phyloP scores from a whole-genome alignment of 2,329 filamentous ascomycete species.

The Monosporascus ibericus region DNA sequence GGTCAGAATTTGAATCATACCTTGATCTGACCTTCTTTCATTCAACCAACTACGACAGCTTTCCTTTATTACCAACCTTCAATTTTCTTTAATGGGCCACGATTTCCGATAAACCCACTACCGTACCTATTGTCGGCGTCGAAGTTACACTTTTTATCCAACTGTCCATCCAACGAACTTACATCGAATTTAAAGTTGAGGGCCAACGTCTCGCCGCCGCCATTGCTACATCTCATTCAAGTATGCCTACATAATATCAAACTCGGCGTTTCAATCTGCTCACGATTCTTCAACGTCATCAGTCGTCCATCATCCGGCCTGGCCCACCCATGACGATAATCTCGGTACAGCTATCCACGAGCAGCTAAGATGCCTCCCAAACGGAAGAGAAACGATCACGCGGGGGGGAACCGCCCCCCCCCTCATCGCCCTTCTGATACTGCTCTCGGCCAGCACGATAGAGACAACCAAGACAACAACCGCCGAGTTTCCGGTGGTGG shows the following conservation, averaged over 20 bases:
- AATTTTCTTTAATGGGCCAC: background rate
- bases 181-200: background rate
- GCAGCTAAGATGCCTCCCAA: conserved; percentile 47
- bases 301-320: conserved; percentile 8
- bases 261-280: conserved; percentile 6
- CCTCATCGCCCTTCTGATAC: conserved; percentile 58
- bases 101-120: background rate
- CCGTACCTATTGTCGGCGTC: too few relatives aligned
- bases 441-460: conserved; percentile 50
- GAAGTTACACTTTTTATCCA: background rate
- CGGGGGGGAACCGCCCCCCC: conserved; percentile 46
- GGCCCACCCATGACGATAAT: conserved; percentile 17
- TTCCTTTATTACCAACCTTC: background rate
- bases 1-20: background rate
- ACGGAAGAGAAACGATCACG: conserved; percentile 53
- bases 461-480: conserved; percentile 37
- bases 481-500: conserved; percentile 38
- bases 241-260: conserved; percentile 14
- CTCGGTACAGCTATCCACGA: conserved; percentile 10
- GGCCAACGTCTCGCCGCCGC: background rate
- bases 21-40: background rate
- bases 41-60: background rate
- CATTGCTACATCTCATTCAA: background rate
- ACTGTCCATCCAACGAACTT: background rate
- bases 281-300: conserved; percentile 12